Evolutionary conservation across 352 stramenopile species (phyloP), one percentile per base, ranked within the genome.

Genomic region (Saprolegnia parasitica): DNA sequence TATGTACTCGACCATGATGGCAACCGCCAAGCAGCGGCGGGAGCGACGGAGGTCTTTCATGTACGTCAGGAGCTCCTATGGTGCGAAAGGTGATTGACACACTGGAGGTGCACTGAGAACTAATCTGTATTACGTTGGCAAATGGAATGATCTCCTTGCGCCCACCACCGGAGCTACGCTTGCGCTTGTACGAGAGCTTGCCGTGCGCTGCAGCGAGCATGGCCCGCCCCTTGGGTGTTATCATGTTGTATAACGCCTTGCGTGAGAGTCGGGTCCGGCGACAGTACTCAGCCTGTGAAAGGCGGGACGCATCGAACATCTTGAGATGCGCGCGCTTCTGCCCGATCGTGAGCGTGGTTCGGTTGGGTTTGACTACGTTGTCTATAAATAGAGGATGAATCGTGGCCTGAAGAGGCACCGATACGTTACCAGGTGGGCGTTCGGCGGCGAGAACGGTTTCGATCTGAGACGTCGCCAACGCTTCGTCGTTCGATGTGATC

Each of bases 1-100:
- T 37, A 68, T 68, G 21, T 55, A 68, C 20, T 49, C 24, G 5
- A 68, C 57, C 46, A 68, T 49, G 35, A 39, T 15, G 0, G 35
- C 4, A 2, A 49, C 45, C 11, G 46, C 45, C 2, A 68, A 8
- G 16, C 57, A 49, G 47, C 60, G 11, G 4, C 60, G 47, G 5
- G 47, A 29, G 16, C 50, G 29, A 29, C 50, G 47, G 26, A 54
- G 10, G n/a, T 70, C 50, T n/a, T 70, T 70, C 63, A 70, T 70
- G 50, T 26, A 62, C 0, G 9, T 20, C 1, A 62, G 21, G 24
- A 70, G 29, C 1, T 62, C 63, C 39, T 46, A 46, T 8, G 15
- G 15, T 46, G 8, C 15, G 8, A 46, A 46, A 16, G 15, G 8
- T 46, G 15, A 16, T 16, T 46, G 8, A 46, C 8, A 16, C 8